Conservation (phyloP, 192 early-diverging fungal species). For the Mycoemilia scoparia region DNA sequence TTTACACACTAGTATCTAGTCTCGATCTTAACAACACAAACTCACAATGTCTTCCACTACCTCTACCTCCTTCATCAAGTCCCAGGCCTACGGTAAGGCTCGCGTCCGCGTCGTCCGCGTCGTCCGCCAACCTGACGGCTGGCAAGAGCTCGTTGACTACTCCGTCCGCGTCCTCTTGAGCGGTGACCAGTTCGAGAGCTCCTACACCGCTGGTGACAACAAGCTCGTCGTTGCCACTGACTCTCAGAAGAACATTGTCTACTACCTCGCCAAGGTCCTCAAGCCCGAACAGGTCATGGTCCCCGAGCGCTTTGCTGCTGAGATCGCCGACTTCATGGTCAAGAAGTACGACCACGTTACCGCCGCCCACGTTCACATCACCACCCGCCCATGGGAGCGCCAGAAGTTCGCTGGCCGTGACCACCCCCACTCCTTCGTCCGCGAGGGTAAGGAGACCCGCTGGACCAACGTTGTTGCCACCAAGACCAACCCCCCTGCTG, state of each 20-base stretch:
- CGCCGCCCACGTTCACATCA: constrained; percentile 41
- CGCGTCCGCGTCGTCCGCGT: constrained; percentile 54
- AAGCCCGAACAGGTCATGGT: constrained; percentile 40
- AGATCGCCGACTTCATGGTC: constrained; percentile 49
- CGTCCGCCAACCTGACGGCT: constrained; percentile 31
- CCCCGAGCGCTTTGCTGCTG: constrained; percentile 51
- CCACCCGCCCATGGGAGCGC: constrained; percentile 58
- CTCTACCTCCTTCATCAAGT: constrained; percentile 30
- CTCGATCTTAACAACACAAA: too few species aligned
- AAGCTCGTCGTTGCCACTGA: constrained; percentile 57
- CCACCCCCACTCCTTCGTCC: constrained; percentile 52
- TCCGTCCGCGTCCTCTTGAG: constrained; percentile 39
- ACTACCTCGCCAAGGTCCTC: constrained; percentile 48
- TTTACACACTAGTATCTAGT: too few species aligned
- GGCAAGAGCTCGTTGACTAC: constrained; percentile 51
- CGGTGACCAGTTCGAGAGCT: constrained; percentile 36
- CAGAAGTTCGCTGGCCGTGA: constrained; percentile 36
- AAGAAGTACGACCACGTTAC: constrained; percentile 53
- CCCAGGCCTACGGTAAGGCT: constrained; percentile 56
- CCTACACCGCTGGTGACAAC: constrained; percentile 65
- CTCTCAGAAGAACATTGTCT: constrained; percentile 61
- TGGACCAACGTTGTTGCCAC: constrained; percentile 36
- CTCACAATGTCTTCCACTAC: too few species aligned
- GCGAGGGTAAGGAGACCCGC: constrained; percentile 49
- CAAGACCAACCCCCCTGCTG: constrained; percentile 12